Conservation (phyloP, 2,329 filamentous ascomycete species). For the Botryotinia calthae region DNA sequence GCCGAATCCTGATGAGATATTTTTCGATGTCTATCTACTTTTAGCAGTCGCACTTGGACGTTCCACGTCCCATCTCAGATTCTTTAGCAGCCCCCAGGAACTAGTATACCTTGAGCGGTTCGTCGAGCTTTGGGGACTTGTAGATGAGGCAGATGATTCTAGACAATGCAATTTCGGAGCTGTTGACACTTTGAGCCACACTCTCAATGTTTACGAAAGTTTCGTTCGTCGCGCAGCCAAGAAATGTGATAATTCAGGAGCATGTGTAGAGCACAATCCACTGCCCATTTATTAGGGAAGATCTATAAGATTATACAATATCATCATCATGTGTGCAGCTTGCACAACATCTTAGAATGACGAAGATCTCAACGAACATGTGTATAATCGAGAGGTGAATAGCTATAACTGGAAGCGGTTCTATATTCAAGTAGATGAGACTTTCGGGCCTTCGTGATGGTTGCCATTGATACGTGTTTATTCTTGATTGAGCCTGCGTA, state of each 20-base stretch:
- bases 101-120: conserved; percentile 23
- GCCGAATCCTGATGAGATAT: not conserved
- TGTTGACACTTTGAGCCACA: conserved; percentile 1
- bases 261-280: not conserved
- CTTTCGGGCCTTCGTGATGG: not conserved
- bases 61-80: conserved; percentile 38
- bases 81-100: conserved; percentile 32
- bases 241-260: no score
- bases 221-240: not conserved
- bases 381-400: not conserved
- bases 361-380: not conserved
- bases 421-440: not conserved
- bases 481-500: not conserved
- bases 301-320: no score
- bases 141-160: conserved; percentile 18
- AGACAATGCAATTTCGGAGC: conserved; percentile 33
- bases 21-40: not conserved
- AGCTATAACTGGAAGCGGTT: no score
- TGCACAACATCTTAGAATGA: no score
- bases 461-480: not conserved
- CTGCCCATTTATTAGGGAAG: no score
- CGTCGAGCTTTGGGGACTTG: conserved; percentile 1
- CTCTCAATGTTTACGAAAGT: not conserved
- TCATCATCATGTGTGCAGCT: not conserved
- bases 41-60: conserved; percentile 35